Evolutionary conservation across 139 green algal genomes (phyloP).

Genomic region (Auxenochlorella pyrenoidosa): DNA sequence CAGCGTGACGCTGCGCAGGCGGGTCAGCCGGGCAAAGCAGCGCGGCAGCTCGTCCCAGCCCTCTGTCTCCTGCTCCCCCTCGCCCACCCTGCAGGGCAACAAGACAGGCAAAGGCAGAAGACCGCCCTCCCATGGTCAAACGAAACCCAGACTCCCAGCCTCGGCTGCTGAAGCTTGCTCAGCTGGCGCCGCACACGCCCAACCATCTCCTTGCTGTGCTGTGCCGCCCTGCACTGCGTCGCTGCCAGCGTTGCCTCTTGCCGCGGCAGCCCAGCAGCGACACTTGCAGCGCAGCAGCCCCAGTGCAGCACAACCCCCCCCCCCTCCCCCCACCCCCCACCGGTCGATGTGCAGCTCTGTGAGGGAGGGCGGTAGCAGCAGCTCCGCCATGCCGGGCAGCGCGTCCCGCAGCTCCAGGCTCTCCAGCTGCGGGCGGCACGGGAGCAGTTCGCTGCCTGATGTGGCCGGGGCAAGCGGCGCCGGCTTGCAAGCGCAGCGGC

Average conservation of each 20-base stretch:
- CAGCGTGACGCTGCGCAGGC: constrained; percentile 1
- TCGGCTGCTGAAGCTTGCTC: too few species aligned
- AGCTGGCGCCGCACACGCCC: too few species aligned
- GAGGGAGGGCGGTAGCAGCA: constrained; percentile 29
- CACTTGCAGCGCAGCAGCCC: too few species aligned
- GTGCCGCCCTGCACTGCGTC: not conserved
- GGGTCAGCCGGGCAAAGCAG: not conserved
- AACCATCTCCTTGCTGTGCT: too few species aligned
- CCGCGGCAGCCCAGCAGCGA: too few species aligned
- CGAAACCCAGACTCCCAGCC: too few species aligned
- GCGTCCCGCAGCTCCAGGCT: constrained; percentile 4
- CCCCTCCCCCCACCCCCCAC: not conserved
- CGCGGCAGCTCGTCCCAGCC: constrained; percentile 18
- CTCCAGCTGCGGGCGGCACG: constrained; percentile 14
- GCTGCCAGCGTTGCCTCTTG: too few species aligned
- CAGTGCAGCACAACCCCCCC: too few species aligned
- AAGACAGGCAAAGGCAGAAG: not conserved
- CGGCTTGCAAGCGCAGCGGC: too few species aligned
- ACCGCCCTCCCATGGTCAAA: too few species aligned
- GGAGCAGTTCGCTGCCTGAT: not conserved
- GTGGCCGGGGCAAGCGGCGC: not conserved
- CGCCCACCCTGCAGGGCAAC: not conserved
- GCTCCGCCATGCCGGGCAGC: constrained; percentile 20
- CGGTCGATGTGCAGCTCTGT: constrained; percentile 6
- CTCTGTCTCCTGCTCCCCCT: constrained; percentile 9